A percentile compares a stretch with the other conserved stretches of the same genome.
Evolutionary conservation across 129 eudicot genomes (phyloP).

Genomic region (Solidago caesia): DNA sequence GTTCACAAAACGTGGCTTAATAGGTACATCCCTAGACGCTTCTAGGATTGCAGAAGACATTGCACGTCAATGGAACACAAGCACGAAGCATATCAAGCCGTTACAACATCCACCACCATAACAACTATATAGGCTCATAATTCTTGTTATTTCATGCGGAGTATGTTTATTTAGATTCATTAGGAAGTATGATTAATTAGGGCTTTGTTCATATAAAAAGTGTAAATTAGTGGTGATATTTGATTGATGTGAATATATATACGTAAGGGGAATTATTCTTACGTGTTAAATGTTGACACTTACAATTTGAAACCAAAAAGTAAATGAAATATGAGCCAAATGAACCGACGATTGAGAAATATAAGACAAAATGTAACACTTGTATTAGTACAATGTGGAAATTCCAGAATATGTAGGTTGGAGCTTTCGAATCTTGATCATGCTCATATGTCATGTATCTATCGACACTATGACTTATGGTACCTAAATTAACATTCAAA

Average conservation of each 20-base stretch:
- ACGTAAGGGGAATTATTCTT: not conserved
- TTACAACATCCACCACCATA: constrained; percentile 3
- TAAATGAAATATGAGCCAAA: not conserved
- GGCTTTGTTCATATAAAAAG: not conserved
- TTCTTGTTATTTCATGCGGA: constrained; percentile 6
- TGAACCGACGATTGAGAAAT: constrained; percentile 15
- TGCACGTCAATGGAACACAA: constrained; percentile 37
- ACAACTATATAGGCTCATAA: not conserved
- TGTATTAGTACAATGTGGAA: constrained; percentile 13
- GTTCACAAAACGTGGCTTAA: constrained; percentile 58
- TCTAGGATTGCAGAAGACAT: constrained; percentile 58
- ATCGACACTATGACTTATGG: constrained; percentile 32
- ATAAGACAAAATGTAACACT: not conserved
- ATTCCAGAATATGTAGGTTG: constrained; percentile 10
- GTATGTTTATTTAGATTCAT: constrained; percentile 8
- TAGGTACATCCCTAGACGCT: constrained; percentile 63
- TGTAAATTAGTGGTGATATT: constrained; percentile 1
- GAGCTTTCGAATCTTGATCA: constrained; percentile 32
- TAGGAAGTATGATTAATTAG: constrained; percentile 14
- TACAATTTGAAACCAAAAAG: too few species aligned
- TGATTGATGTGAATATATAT: constrained; percentile 14
- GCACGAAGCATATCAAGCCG: constrained; percentile 24
- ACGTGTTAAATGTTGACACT: constrained; percentile 2
- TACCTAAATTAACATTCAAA: constrained; percentile 18
- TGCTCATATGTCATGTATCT: constrained; percentile 37